Base-by-base conservation (phyloP, 768 basidiomycete genomes). In the Xanthoconium purpureum region DNA sequence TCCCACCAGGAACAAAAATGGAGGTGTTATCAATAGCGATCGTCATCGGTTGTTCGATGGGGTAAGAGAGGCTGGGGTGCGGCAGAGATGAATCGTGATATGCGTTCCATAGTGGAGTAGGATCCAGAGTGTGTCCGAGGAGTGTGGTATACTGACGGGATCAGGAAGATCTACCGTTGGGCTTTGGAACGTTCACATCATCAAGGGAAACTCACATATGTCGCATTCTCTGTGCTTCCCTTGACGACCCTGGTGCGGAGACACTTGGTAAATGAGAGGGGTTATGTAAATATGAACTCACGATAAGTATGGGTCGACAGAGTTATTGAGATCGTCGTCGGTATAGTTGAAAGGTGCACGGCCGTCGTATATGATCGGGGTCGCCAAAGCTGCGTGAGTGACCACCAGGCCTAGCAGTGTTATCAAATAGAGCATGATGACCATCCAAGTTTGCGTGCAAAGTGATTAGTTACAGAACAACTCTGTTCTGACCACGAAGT, bases 11-110 rank as follows among this genome's bases (percentile, higher is more conserved):
- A 33, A 77, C 63, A 59, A 85, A 86, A 43, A 84, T 69, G 35
- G 83, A 82, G 50, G 72, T 76, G 66, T 83, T 82, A 63, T 84
- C 82, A 49, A 87, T 84, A 3, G 77, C 72, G 50, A 81, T 72
- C 32, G 77, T 74, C 50, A 85, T 69, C 0, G 75, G 69, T 67
- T 86, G 82, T 54, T 85, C 84, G 13, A 59, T 69, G 17, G 75
- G 65, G 6, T 64, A 52, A 10, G 61, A 61, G 17, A 62, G 58
- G 14, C 69, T 46, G 15, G 52, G 49, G 13, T 40, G n/a, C 2
- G 24, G 24, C 4, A 24, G 24, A 24, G 8, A 28, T 10, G 42
- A 37, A 33, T 38, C 5, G 15, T 35, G 1, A 15, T 30, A 46
- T 9, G 17, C 3, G 49, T 74, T 73, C 81, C 81, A 84, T 6